Conservation (phyloP, 805 yeast genomes). For the Jamesozyma hellenica region DNA sequence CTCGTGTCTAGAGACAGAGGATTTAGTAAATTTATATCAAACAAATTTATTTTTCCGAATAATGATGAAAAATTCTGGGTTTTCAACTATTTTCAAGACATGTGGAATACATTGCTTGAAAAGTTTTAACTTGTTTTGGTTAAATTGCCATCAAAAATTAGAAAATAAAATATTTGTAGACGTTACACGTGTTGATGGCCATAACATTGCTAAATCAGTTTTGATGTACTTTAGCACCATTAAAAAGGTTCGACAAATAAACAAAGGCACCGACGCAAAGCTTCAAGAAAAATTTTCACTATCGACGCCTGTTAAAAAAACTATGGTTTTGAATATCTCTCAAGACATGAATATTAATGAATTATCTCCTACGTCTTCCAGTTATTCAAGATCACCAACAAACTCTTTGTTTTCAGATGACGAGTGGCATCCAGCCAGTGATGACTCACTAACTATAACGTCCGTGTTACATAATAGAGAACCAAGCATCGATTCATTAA, state of each 20-base stretch:
- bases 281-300: background rate
- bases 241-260: slow-evolving; percentile 8
- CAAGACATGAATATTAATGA: background rate
- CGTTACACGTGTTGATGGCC: too few species aligned
- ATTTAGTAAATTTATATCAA: slow-evolving; percentile 5
- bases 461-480: background rate
- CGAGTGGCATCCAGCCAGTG: slow-evolving; percentile 15
- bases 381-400: slow-evolving; percentile 17
- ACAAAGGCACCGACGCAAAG: background rate
- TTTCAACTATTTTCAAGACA: background rate
- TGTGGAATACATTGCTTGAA: background rate
- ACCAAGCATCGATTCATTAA: slow-evolving; percentile 11
- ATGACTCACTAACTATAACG: slow-evolving; percentile 4
- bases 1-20: slow-evolving; percentile 15
- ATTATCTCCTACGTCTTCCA: slow-evolving; percentile 14
- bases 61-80: slow-evolving; percentile 13
- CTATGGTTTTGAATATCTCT: too few species aligned
- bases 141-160: background rate
- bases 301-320: background rate
- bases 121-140: background rate
- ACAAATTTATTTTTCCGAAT: slow-evolving; percentile 14
- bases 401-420: slow-evolving; percentile 21
- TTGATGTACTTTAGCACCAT: slow-evolving; percentile 14
- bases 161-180: background rate
- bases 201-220: slow-evolving; percentile 1